Percentiles rank a stretch among this genome's conserved stretches.
These are phyloP conservation scores for Pseudopediastrum boryanum DNA, from an alignment of 139 green algal genomes.

Conservation along the genomic window DNA sequence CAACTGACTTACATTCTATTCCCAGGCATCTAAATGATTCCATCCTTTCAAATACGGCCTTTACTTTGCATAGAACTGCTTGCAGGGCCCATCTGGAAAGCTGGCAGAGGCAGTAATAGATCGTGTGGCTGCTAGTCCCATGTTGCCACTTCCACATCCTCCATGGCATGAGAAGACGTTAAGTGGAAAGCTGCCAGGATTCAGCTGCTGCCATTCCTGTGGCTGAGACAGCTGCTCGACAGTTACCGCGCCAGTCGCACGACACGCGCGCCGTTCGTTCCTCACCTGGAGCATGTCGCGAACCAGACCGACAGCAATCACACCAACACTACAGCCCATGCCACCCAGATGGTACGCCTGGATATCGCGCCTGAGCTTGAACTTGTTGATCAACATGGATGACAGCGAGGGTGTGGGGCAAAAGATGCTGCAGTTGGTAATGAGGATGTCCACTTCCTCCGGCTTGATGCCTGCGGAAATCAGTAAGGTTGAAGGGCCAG, in stretches of 20 bases:
- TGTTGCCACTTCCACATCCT: neutral
- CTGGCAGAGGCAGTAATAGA: neutral
- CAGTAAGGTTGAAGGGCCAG: neutral
- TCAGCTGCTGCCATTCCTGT: neutral
- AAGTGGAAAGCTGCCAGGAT: neutral
- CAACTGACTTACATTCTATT: too few relatives aligned
- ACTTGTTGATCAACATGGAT: constrained; percentile 83
- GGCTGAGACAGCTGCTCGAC: neutral
- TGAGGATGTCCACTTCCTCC: constrained; percentile 53
- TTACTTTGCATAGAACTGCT: too few relatives aligned
- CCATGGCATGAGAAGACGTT: neutral
- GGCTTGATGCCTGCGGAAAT: constrained; percentile 26
- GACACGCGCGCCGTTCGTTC: neutral
- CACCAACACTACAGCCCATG: constrained; percentile 75
- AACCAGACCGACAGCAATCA: constrained; percentile 67
- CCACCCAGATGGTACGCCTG: constrained; percentile 71
- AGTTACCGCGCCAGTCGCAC: neutral
- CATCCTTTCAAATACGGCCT: too few relatives aligned
- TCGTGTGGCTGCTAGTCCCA: constrained; percentile 32
- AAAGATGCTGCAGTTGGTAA: constrained; percentile 80
- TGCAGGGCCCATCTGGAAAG: too few relatives aligned
- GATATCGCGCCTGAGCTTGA: constrained; percentile 69
- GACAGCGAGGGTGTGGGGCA: constrained; percentile 71
- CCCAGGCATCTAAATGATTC: too few relatives aligned
- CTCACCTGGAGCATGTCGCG: constrained; percentile 66